These are phyloP conservation scores for Eucalyptus viminalis DNA, from an alignment of 345 rosid species.

Conservation along the genomic window DNA sequence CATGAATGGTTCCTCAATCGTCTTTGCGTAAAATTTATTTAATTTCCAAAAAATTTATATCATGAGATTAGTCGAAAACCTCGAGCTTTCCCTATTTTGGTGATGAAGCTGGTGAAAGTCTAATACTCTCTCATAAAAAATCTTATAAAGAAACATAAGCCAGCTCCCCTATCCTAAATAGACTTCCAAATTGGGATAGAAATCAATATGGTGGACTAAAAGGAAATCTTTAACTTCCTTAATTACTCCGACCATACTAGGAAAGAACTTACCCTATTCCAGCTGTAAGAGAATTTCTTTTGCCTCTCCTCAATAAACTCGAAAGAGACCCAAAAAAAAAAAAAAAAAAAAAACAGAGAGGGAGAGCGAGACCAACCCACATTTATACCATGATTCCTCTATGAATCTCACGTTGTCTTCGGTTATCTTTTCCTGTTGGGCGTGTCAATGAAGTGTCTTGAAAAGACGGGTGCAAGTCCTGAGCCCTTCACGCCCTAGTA, in stretches of 20 bases:
- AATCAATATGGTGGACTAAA: neutral
- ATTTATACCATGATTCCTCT: neutral
- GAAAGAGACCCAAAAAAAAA: neutral
- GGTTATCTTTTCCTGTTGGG: neutral
- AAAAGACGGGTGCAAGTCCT: neutral
- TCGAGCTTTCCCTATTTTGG: neutral
- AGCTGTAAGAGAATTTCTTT: neutral
- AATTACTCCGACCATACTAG: neutral
- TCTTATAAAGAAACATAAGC: neutral
- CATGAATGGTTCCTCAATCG: neutral
- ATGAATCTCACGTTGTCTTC: neutral
- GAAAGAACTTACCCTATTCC: neutral
- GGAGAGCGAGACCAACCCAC: neutral
- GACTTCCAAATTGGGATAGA: neutral
- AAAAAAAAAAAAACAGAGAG: accelerated
- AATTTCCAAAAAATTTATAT: neutral
- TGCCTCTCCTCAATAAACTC: neutral
- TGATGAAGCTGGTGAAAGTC: neutral
- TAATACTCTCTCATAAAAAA: neutral
- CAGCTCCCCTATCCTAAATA: neutral
- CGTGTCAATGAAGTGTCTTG: neutral
- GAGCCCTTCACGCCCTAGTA: neutral
- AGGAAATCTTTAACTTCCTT: neutral
- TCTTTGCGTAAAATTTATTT: neutral
- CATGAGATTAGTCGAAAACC: neutral